Evolutionary conservation across 2,329 filamentous ascomycete species (phyloP).

Genomic region (Xylaria sp.): DNA sequence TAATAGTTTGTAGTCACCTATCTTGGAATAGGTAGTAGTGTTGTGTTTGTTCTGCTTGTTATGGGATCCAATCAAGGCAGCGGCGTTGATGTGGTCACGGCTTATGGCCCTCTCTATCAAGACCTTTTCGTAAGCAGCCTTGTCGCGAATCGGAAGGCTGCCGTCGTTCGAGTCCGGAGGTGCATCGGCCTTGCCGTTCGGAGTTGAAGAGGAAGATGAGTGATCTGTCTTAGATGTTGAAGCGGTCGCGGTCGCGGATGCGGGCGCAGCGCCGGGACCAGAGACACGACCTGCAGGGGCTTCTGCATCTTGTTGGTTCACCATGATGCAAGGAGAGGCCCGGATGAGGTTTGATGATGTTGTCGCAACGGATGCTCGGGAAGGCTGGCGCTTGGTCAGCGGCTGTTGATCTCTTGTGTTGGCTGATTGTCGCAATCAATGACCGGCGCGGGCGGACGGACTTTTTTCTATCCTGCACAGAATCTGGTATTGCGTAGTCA

Average conservation of each 20-base stretch:
- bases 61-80: constrained; percentile 62
- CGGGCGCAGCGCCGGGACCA: constrained; percentile 38
- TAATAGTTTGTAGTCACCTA: constrained; percentile 75
- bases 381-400: constrained; percentile 23
- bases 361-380: constrained; percentile 30
- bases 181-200: constrained; percentile 49
- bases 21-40: constrained; percentile 72
- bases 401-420: constrained; percentile 17
- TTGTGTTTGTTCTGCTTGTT: constrained; percentile 67
- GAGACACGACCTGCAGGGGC: constrained; percentile 42
- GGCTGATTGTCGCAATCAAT: constrained; percentile 30
- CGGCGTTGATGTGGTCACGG: constrained; percentile 65
- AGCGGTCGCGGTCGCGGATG: constrained; percentile 40
- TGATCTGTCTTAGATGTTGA: constrained; percentile 47
- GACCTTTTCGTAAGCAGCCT: constrained; percentile 65
- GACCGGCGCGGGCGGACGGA: constrained; percentile 14
- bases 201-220: constrained; percentile 48
- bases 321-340: constrained; percentile 43
- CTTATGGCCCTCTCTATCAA: constrained; percentile 65
- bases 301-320: constrained; percentile 48
- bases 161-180: constrained; percentile 47
- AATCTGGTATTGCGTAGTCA: constrained; percentile 11
- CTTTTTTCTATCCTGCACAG: background rate
- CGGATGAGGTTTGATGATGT: constrained; percentile 37
- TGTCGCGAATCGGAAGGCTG: constrained; percentile 59